These are phyloP conservation scores for Leishmania gerbilli DNA, from an alignment of 208 protist genomes.

Conservation along the genomic window DNA sequence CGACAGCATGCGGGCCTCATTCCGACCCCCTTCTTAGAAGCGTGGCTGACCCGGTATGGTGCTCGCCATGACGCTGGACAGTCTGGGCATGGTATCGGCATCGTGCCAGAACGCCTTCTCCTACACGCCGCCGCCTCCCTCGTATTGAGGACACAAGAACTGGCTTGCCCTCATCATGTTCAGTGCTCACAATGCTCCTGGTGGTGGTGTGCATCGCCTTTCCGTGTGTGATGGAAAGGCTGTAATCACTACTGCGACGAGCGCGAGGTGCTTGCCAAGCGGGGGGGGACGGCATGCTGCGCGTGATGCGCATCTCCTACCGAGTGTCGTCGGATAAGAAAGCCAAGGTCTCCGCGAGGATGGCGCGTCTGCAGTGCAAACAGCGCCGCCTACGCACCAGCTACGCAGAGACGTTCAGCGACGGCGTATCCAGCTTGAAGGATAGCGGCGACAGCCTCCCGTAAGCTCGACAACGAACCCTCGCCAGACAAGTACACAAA, in stretches of 20 bases:
- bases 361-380: neutral
- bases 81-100: neutral
- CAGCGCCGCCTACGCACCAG: no score
- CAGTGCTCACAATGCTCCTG: neutral
- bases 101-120: neutral
- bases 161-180: conserved; percentile 25
- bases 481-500: neutral
- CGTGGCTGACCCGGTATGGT: neutral
- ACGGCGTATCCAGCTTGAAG: neutral
- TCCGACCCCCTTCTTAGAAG: neutral
- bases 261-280: conserved; percentile 21
- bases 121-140: conserved; percentile 16
- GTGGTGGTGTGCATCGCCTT: conserved; percentile 11
- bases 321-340: conserved; percentile 7
- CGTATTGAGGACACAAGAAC: conserved; percentile 19
- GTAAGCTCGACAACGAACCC: neutral
- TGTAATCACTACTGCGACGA: conserved; percentile 15
- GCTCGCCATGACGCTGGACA: neutral
- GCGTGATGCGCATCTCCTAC: conserved; percentile 10
- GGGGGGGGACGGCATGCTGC: conserved; percentile 18
- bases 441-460: neutral
- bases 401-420: neutral
- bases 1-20: neutral
- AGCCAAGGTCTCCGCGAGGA: neutral
- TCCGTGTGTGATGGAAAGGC: conserved; percentile 2